Conservation (phyloP, 768 basidiomycete genomes). For the Suillus ampliporus region DNA sequence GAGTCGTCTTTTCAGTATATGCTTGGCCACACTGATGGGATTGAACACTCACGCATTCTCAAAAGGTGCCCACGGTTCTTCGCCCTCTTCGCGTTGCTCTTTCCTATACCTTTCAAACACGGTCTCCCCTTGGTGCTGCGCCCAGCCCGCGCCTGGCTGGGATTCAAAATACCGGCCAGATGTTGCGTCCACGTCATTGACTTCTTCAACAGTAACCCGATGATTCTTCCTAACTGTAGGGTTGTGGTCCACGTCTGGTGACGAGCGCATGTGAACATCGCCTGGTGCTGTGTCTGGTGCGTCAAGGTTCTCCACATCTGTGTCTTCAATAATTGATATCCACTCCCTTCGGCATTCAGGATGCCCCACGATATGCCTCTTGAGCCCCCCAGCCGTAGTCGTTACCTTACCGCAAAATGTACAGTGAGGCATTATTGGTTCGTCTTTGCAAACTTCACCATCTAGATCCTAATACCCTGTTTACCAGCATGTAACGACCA, state of each 20-base stretch:
- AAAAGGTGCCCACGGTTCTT: background rate
- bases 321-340: background rate
- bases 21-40: background rate
- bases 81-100: background rate
- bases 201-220: too few relatives aligned
- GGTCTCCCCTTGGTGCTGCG: too few relatives aligned
- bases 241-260: too few relatives aligned
- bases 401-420: slow-evolving; percentile 3
- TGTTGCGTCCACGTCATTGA: too few relatives aligned
- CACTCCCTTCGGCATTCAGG: slow-evolving; percentile 6
- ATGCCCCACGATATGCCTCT: slow-evolving; percentile 8
- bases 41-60: background rate
- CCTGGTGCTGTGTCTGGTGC: too few relatives aligned
- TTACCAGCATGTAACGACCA: too few relatives aligned
- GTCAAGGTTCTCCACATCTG: too few relatives aligned
- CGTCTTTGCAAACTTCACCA: too few relatives aligned
- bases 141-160: background rate
- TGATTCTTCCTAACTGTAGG: too few relatives aligned
- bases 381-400: slow-evolving; percentile 3
- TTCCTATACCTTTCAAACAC: background rate
- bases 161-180: background rate
- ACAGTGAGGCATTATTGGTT: background rate
- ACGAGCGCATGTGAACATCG: too few relatives aligned
- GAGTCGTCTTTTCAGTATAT: background rate
- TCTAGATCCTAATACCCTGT: too few relatives aligned